Percentiles rank a stretch among this genome's conserved stretches.
Conservation (phyloP, 2,329 filamentous ascomycete genomes). For the Sclerotinia trifoliorum region DNA sequence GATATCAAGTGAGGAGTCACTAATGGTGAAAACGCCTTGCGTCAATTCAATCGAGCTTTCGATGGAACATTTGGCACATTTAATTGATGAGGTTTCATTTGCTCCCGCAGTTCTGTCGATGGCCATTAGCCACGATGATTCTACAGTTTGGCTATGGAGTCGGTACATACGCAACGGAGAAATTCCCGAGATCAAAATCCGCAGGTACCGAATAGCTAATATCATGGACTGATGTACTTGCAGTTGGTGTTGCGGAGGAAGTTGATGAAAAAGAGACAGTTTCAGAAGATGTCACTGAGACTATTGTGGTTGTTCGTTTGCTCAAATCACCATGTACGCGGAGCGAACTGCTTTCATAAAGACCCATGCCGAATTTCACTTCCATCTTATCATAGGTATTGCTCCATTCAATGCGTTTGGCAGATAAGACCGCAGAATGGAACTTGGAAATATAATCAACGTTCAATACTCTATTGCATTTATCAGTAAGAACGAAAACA, state of each 20-base stretch:
- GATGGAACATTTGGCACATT: conserved; percentile 17
- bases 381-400: conserved; percentile 28
- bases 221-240: background rate
- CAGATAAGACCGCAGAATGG: conserved; percentile 15
- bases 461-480: background rate
- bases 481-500: background rate
- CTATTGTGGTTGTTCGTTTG: background rate
- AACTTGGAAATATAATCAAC: background rate
- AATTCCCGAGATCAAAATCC: background rate
- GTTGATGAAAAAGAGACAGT: conserved; percentile 1
- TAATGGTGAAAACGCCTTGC: conserved; percentile 13
- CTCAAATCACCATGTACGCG: conserved; percentile 17
- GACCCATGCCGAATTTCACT: conserved; percentile 27
- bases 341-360: conserved; percentile 21
- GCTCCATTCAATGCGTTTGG: conserved; percentile 22
- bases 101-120: background rate
- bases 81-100: conserved; percentile 6
- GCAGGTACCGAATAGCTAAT: conserved; percentile 4
- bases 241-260: conserved; percentile 4
- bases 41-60: conserved; percentile 1
- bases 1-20: background rate
- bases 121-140: background rate
- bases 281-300: background rate
- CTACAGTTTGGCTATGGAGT: rapidly evolving
- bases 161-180: background rate